Percentiles rank a stretch among this genome's conserved stretches.
Conservation (phyloP, 495 filamentous ascomycete species). For the Hypoxylon fragiforme region DNA sequence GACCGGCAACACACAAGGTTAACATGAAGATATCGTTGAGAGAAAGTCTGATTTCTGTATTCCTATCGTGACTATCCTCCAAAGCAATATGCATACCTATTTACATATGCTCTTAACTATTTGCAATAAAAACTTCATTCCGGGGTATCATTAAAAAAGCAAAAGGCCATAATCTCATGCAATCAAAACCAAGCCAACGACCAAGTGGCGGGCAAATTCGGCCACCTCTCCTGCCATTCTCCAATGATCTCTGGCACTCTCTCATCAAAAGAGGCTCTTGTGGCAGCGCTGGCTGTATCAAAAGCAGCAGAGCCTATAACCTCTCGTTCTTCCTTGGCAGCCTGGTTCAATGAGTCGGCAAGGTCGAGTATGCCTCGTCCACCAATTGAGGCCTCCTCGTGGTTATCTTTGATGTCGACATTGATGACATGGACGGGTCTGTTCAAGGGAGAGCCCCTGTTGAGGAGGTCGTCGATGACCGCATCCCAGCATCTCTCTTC, state of each 20-base stretch:
- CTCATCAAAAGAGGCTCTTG: conserved; percentile 83
- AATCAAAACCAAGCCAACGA: conserved; percentile 94
- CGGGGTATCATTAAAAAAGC: conserved; percentile 36
- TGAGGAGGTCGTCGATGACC: conserved; percentile 90
- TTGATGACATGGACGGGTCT: conserved; percentile 96
- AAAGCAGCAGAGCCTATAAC: conserved; percentile 63
- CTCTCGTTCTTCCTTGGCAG: conserved; percentile 76
- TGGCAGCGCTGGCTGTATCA: conserved; percentile 67
- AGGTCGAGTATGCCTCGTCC: conserved; percentile 92
- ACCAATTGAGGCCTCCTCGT: conserved; percentile 90
- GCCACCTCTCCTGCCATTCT: conserved; percentile 96
- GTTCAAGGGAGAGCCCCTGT: conserved; percentile 80
- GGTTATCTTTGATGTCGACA: conserved; percentile 97
- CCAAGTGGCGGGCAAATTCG: conserved; percentile 87
- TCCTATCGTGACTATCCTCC: no score
- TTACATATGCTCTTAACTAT: no score
- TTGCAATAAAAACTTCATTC: conserved; percentile 11
- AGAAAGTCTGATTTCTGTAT: no score
- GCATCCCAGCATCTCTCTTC: conserved; percentile 99
- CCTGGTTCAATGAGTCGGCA: conserved; percentile 82
- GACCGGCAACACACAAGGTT: no score
- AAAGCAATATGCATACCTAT: no score
- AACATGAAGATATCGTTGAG: no score
- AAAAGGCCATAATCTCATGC: conserved; percentile 6
- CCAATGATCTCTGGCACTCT: conserved; percentile 89